A percentile compares a stretch with the other conserved stretches of the same genome.
phyloP scores from a whole-genome alignment of 108 stramenopile genomes.

The Epithemia pelagica region DNA sequence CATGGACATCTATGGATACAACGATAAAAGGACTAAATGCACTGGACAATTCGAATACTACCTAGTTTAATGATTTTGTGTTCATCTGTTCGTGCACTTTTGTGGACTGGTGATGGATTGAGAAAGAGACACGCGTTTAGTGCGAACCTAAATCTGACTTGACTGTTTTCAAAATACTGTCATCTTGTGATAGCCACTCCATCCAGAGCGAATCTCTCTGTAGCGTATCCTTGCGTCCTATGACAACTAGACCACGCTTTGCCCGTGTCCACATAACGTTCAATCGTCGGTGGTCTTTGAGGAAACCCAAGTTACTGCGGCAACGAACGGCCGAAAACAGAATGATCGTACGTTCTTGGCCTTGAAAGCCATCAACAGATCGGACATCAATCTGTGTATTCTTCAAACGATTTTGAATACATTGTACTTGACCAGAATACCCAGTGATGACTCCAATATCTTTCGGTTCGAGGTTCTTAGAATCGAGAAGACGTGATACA shows the following conservation, averaged over 20 bases:
- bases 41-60: too few species aligned
- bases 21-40: too few species aligned
- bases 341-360: slow-evolving; percentile 88
- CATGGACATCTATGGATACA: too few species aligned
- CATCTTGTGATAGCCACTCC: not conserved
- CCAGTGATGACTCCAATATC: slow-evolving; percentile 93
- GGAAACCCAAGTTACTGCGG: slow-evolving; percentile 92
- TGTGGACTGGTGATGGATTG: too few species aligned
- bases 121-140: too few species aligned
- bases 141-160: too few species aligned
- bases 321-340: slow-evolving; percentile 86
- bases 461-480: slow-evolving; percentile 16
- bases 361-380: slow-evolving; percentile 94
- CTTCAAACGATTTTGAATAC: slow-evolving; percentile 57
- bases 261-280: slow-evolving; percentile 97
- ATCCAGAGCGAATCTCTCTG: slow-evolving; percentile 40
- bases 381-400: slow-evolving; percentile 62
- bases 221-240: slow-evolving; percentile 88
- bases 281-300: slow-evolving; percentile 90
- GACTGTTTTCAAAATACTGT: too few species aligned
- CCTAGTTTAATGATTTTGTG: too few species aligned
- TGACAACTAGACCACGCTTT: slow-evolving; percentile 75
- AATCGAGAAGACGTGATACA: slow-evolving; percentile 39
- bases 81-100: too few species aligned
- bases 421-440: slow-evolving; percentile 90